Base-by-base conservation (phyloP, 768 basidiomycete species). In the Coprinellus aureogranulatus region DNA sequence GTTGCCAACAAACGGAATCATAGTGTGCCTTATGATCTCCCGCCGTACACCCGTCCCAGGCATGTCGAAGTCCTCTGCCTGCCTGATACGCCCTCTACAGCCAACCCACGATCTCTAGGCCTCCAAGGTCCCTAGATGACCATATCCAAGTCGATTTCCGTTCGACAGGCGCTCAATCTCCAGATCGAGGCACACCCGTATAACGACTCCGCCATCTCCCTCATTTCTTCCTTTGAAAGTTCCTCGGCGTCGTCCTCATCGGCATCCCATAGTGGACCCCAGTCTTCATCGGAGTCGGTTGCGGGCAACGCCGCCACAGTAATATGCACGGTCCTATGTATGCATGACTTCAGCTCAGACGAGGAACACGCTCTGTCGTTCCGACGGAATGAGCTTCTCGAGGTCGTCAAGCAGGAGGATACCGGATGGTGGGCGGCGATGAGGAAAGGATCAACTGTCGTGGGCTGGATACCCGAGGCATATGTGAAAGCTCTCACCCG, bases 371-470 rank as follows among this genome's bases (percentile, higher is more conserved):
- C 86, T 55, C 76, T 91, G 18, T 72, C 81, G 3, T 90, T 92
- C 68, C 70, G 70, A 40, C 81, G 81, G 71, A 82, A 83, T 59
- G 89, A 91, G 61, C 80, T 90, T 22, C 70, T 92, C 27, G 80
- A 82, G 23, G 74, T 92, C 52, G 75, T 92, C 45, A 84, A 84
- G 68, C 77, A 82, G 68, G 88, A 90, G 68, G 77, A 80, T 12
- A 81, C 85, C 1, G 90, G 90, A 10, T 92, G 89, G 90, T 92
- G 89, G 88, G 89, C 87, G 20, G 90, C 89, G 20, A 80, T 88
- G 71, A 76, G 83, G 23, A 70, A 71, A 11, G 76, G 76, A 37
- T 80, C 79, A 12, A 73, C 78, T 49, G 67, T 70, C 31, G 77
- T 89, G 30, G 88, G 90, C 46, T 92, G 90, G 90, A 84, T 92